Percentiles rank a stretch among this genome's conserved stretches.
These are phyloP conservation scores for Fusarium longipes DNA, from an alignment of 2,329 filamentous ascomycete genomes.

Conservation along the genomic window DNA sequence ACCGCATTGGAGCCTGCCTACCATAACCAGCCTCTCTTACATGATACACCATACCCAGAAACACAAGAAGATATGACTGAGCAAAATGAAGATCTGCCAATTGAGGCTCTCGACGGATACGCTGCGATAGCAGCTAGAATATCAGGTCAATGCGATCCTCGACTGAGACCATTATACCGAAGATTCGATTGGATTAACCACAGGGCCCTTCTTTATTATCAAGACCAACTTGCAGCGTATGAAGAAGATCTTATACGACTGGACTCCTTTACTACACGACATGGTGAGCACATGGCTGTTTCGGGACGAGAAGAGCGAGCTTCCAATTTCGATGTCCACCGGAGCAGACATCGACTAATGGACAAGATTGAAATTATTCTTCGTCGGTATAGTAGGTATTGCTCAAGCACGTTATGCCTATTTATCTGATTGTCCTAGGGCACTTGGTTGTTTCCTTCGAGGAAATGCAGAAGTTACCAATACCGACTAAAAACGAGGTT, in stretches of 20 bases:
- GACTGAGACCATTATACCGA: slow-evolving; percentile 76
- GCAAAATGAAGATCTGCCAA: slow-evolving; percentile 54
- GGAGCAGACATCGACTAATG: slow-evolving; percentile 6
- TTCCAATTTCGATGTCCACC: neutral
- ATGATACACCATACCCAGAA: slow-evolving; percentile 10
- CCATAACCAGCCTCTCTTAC: neutral
- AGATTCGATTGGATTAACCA: slow-evolving; percentile 86
- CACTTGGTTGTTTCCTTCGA: slow-evolving; percentile 69
- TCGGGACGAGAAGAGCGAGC: slow-evolving; percentile 28
- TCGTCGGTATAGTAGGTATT: slow-evolving; percentile 25
- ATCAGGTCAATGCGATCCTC: slow-evolving; percentile 42
- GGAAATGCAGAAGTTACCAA: slow-evolving; percentile 61
- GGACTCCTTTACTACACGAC: slow-evolving; percentile 68
- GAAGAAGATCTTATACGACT: slow-evolving; percentile 80
- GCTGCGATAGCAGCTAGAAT: slow-evolving; percentile 70
- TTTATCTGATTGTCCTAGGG: slow-evolving; percentile 53
- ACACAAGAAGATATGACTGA: slow-evolving; percentile 26
- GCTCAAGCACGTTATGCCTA: no score
- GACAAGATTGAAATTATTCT: slow-evolving; percentile 8
- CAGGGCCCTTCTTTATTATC: slow-evolving; percentile 81
- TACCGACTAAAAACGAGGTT: slow-evolving; percentile 62
- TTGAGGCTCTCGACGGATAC: slow-evolving; percentile 65
- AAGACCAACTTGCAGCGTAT: slow-evolving; percentile 84
- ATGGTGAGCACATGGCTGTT: slow-evolving; percentile 42
- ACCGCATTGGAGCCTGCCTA: neutral